Base-by-base conservation (phyloP, 1,284 basidiomycete genomes). In the Testicularia cyperi region DNA sequence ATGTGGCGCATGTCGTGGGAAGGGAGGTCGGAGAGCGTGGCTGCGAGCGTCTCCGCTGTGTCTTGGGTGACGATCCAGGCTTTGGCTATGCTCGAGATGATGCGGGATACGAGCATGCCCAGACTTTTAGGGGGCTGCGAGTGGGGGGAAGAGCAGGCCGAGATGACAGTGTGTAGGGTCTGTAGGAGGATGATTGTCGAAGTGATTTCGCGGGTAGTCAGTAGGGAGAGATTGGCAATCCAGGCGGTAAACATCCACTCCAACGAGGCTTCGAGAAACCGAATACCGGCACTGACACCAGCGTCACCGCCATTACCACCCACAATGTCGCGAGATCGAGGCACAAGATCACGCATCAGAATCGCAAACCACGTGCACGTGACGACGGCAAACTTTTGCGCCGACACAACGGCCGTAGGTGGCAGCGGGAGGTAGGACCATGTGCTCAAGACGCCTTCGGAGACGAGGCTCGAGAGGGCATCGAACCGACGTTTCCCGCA, bases 381-480 rank as follows among this genome's bases (percentile, higher is more conserved):
- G 27, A 43, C 39, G 16, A 15, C 19, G 18, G 45, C 42, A 9
- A 61, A 27, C 6, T 27, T 19, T 7, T 42, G 22, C 6, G 43
- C 45, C 2, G 43, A 16, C 8, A 22, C 33, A 2, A 45, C 46
- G 5, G 51, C 31, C 7, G 38, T 32, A 7, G 58, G 40, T 3
- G 58, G 53, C 5, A 62, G 43, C 4, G 58, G 47, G 1, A 62
- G 27, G 31, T 56, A 56, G 15, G 58, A 56, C 58, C 58, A 62
- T 6, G 47, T 62, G 0, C 47, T 52, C 2, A 62, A 30, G 6
- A 62, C 38, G 22, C 15, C 25, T 38, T 56, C 43, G 2, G 44
- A 47, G 1, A 62, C 28, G 16, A 62, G 37, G 0, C 38, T 25
- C 28, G 26, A 41, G 5, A 62, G 34, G 5, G 58, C 39, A 13